Base-by-base conservation (phyloP, 306 rosid species). In the Oxytropis ochrocephala region DNA sequence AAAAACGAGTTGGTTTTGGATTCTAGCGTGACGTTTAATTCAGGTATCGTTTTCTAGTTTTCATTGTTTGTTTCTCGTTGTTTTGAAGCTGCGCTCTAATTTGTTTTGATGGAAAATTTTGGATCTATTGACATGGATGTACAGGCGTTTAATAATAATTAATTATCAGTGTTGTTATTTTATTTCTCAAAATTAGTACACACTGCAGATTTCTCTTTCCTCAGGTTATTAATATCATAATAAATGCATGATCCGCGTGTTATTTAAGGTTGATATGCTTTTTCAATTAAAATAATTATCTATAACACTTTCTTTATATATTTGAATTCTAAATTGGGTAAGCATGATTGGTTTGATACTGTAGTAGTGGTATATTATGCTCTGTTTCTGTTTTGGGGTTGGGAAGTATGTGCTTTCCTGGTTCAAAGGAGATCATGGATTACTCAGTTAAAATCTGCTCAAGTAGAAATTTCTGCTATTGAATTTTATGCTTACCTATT, bases 21-120 rank as follows among this genome's bases (percentile, higher is more conserved):
- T 47, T 74, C 73, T 69, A 63, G 57, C 16, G 59, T 55, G 38
- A 73, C 62, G 75, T 79, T 19, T 12, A 43, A 11, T 64, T 77
- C 85, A 69, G 92, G 89, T 89, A 80, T 29, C 63, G 70, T 18
- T 56, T 52, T 36, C n/a, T 48, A 13, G 33, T 67, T 11, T 52
- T 36, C 10, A 4, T 61, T 35, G 54, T 13, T 71, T 71, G 7
- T 48, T 61, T 13, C 9, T 70, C 42, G 58, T 42, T 39, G 21
- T 66, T 72, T 49, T 68, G 21, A 51, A 29, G 64, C 10, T 21
- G 33, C 54, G 44, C 44, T 64, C 81, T 33, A 32, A 18, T 58
- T 63, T 59, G 12, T 21, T 33, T 7, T 19, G 18, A 51, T 16
- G 55, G 64, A 73, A 32, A 17, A 27, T 65, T 58, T 57, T 75